A percentile compares a stretch with the other conserved stretches of the same genome.
phyloP scores from a whole-genome alignment of 1,284 basidiomycete genomes.

The Hemileia vastatrix region DNA sequence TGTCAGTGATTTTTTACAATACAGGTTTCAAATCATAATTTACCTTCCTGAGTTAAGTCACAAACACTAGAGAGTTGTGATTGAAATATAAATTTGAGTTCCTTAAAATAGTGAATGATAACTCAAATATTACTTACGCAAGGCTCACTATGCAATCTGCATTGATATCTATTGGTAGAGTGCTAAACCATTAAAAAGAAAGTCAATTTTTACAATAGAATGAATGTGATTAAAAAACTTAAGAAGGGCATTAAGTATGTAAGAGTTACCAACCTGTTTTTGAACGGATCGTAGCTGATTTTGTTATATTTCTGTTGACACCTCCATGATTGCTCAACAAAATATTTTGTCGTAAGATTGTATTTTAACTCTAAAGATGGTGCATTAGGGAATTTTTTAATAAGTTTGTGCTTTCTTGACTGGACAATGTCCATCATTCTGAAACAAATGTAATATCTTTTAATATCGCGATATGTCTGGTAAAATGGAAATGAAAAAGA shows the following conservation, averaged over 20 bases:
- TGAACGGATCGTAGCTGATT: slow-evolving; percentile 18
- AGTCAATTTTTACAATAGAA: neutral
- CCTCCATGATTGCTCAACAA: slow-evolving; percentile 19
- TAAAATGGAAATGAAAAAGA: neutral
- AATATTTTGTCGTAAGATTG: slow-evolving; percentile 14
- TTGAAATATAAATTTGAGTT: too few relatives aligned
- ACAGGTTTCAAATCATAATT: too few relatives aligned
- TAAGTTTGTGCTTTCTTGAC: slow-evolving; percentile 6
- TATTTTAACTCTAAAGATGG: slow-evolving; percentile 11
- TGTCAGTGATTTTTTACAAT: too few relatives aligned
- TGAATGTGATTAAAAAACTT: too few relatives aligned
- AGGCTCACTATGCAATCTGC: slow-evolving; percentile 22
- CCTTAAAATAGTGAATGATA: too few relatives aligned
- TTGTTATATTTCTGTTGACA: slow-evolving; percentile 20
- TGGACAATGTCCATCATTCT: slow-evolving; percentile 21
- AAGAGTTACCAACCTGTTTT: slow-evolving; percentile 12
- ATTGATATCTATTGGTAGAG: slow-evolving; percentile 12
- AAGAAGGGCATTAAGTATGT: neutral
- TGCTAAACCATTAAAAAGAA: neutral
- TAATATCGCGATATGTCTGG: too few relatives aligned
- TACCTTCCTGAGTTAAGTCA: slow-evolving; percentile 22
- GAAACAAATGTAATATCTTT: too few relatives aligned
- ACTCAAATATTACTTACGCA: too few relatives aligned
- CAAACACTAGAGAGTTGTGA: too few relatives aligned
- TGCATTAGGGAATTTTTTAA: slow-evolving; percentile 12